Conservation (phyloP, 805 yeast genomes). For the Pichia rugopelliculosa region DNA sequence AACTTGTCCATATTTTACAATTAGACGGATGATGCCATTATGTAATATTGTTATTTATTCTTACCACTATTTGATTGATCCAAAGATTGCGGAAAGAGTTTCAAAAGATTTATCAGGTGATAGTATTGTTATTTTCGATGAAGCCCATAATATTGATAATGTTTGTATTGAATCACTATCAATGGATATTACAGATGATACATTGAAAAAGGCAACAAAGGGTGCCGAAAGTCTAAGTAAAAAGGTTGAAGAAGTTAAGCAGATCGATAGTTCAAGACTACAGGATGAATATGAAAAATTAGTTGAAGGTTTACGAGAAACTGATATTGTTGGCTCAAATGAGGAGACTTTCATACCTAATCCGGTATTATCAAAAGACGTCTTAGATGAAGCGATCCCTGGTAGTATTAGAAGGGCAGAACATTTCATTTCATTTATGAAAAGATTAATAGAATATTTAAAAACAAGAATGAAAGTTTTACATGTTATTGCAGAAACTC, state of each 20-base stretch:
- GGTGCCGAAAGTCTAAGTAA: constrained; percentile 77
- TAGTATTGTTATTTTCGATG: constrained; percentile 91
- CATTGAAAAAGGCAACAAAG: constrained; percentile 73
- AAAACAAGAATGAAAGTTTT: constrained; percentile 96
- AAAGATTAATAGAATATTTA: constrained; percentile 86
- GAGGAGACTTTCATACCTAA: constrained; percentile 73
- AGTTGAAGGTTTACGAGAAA: constrained; percentile 81
- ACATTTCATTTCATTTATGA: constrained; percentile 88
- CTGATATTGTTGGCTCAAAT: constrained; percentile 54
- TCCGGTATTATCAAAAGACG: constrained; percentile 80
- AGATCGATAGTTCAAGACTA: constrained; percentile 72
- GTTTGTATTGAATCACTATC: constrained; percentile 96
- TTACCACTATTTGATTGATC: constrained; percentile 92
- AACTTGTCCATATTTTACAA: constrained; percentile 95
- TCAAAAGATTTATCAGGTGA: constrained; percentile 88
- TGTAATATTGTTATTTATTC: constrained; percentile 95
- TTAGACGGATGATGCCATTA: constrained; percentile 92
- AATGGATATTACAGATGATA: constrained; percentile 85
- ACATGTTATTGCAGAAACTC: constrained; percentile 97
- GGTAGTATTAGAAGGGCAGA: constrained; percentile 97
- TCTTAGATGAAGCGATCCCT: constrained; percentile 88
- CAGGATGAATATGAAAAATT: constrained; percentile 87
- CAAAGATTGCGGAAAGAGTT: constrained; percentile 94
- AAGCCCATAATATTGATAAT: constrained; percentile 97
- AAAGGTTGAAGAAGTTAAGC: constrained; percentile 79